phyloP scores from a whole-genome alignment of 805 yeast species.

The Dipodascus geniculatus region DNA sequence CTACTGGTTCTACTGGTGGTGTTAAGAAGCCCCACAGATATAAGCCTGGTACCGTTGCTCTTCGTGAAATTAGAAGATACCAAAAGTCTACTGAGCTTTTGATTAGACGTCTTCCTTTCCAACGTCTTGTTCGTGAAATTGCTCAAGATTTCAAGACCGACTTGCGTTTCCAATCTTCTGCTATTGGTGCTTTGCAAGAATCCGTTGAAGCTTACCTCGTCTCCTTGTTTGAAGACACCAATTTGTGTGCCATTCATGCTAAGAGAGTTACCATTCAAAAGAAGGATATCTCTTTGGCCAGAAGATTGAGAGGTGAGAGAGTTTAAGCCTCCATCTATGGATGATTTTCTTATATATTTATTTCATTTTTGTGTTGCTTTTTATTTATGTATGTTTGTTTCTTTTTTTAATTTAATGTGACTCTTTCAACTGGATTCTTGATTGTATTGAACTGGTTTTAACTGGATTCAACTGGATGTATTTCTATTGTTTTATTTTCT shows the following conservation, averaged over 20 bases:
- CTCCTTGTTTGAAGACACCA: conserved; percentile 78
- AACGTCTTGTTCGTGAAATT: conserved; percentile 80
- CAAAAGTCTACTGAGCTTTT: conserved; percentile 80
- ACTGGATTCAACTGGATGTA: too few species aligned
- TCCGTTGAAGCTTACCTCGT: conserved; percentile 84
- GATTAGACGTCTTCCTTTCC: conserved; percentile 84
- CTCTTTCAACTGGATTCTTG: not conserved
- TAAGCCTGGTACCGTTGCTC: conserved; percentile 92
- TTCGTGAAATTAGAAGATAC: conserved; percentile 86
- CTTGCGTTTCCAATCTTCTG: conserved; percentile 80
- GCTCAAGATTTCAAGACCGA: conserved; percentile 82
- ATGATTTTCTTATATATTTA: not conserved
- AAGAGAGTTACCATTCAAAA: conserved; percentile 89
- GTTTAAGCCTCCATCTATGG: not conserved
- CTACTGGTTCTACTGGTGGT: conserved; percentile 70
- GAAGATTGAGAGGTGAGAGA: conserved; percentile 86
- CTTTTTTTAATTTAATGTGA: conserved; percentile 1
- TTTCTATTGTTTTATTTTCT: too few species aligned
- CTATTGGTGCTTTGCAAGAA: conserved; percentile 85
- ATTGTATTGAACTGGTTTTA: too few species aligned
- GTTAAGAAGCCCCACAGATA: conserved; percentile 89
- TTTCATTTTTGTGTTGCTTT: conserved; percentile 1
- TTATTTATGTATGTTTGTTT: not conserved
- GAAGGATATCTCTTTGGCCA: conserved; percentile 84
- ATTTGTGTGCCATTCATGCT: conserved; percentile 87